These are phyloP conservation scores for Oxalis stricta DNA, from an alignment of 441 rosid species.

Conservation along the genomic window DNA sequence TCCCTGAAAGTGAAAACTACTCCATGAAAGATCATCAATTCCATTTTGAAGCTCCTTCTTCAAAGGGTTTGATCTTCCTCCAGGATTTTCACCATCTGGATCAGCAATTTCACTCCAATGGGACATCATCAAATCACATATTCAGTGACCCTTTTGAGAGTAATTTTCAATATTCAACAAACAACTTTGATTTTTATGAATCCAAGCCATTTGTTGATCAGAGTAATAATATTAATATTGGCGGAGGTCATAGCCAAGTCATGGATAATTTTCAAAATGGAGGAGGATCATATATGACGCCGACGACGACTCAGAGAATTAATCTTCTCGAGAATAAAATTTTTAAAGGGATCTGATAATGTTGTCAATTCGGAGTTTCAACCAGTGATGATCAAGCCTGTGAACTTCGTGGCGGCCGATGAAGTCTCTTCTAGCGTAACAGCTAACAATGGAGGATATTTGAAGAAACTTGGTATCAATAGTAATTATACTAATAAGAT, in stretches of 20 bases:
- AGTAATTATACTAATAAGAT: conserved; percentile 16
- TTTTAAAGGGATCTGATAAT: conserved; percentile 19
- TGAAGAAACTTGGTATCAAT: conserved; percentile 15
- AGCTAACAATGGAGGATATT: conserved; percentile 19
- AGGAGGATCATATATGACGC: too few species aligned
- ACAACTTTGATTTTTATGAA: conserved; percentile 39
- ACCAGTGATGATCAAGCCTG: conserved; percentile 21
- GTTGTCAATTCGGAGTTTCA: conserved; percentile 22
- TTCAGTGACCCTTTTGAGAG: conserved; percentile 31
- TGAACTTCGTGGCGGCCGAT: conserved; percentile 33
- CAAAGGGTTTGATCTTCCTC: conserved; percentile 21
- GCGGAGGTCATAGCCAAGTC: conserved; percentile 18
- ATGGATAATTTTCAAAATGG: conserved; percentile 34
- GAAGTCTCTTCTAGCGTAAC: conserved; percentile 48
- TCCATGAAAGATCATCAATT: conserved; percentile 9
- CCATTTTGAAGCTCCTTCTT: conserved; percentile 22
- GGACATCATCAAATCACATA: conserved; percentile 25
- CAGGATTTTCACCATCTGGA: conserved; percentile 35
- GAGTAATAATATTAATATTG: too few species aligned
- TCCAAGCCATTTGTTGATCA: conserved; percentile 34
- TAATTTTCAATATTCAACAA: conserved; percentile 15
- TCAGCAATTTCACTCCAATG: conserved; percentile 21
- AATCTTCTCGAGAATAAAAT: too few species aligned
- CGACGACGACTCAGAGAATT: conserved; percentile 19
- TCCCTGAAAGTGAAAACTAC: conserved; percentile 13